A percentile compares a stretch with the other conserved stretches of the same genome.
Conservation (phyloP, 805 yeast species). For the Saccharomyces kudriavzevii region DNA sequence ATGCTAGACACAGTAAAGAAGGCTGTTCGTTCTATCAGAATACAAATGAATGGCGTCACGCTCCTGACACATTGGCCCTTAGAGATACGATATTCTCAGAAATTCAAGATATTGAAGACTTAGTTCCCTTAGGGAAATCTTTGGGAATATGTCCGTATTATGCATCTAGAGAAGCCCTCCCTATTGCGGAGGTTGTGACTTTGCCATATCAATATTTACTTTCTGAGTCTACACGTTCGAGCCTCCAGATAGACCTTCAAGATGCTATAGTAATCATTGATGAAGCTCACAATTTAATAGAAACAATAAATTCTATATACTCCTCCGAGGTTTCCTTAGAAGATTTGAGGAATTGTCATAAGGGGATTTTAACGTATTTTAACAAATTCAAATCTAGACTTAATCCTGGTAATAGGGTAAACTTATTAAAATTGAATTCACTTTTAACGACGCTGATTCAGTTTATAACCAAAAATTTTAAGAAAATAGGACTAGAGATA, state of each 20-base stretch:
- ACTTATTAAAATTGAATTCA: constrained; percentile 54
- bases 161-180: constrained; percentile 48
- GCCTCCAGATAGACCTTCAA: constrained; percentile 50
- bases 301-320: constrained; percentile 61
- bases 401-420: constrained; percentile 63
- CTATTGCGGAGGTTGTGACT: constrained; percentile 67
- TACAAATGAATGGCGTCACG: constrained; percentile 38
- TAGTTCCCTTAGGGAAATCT: constrained; percentile 49
- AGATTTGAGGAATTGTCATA: constrained; percentile 41
- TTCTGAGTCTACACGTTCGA: constrained; percentile 53
- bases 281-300: constrained; percentile 86
- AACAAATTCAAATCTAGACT: constrained; percentile 54
- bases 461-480: constrained; percentile 36
- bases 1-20: constrained; percentile 43
- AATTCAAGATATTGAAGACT: constrained; percentile 73
- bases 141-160: constrained; percentile 75
- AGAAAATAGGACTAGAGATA: constrained; percentile 49
- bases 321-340: constrained; percentile 48
- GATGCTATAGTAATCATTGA: constrained; percentile 72
- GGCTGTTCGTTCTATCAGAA: constrained; percentile 20
- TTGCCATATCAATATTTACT: constrained; percentile 74
- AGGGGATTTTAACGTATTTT: constrained; percentile 48
- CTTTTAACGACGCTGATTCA: constrained; percentile 43
- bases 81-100: constrained; percentile 47
- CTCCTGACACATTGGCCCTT: constrained; percentile 35